Evolutionary conservation across 2,329 filamentous ascomycete species (phyloP).

Genomic region (Cladosporium sp.): DNA sequence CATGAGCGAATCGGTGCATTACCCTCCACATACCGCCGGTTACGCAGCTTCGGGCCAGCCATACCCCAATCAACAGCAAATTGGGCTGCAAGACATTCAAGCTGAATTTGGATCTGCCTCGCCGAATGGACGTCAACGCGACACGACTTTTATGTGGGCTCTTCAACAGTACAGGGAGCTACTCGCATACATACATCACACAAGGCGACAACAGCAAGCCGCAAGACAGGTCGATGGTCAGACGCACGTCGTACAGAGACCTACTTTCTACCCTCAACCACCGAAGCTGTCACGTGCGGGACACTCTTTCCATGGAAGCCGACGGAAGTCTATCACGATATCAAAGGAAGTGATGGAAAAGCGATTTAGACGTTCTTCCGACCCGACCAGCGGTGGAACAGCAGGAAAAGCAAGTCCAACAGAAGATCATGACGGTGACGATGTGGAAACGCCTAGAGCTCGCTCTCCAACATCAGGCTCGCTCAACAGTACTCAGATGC

Average conservation of each 20-base stretch:
- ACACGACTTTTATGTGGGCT: constrained; percentile 44
- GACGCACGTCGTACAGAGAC: constrained; percentile 44
- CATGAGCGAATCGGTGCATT: not conserved
- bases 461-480: constrained; percentile 17
- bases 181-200: constrained; percentile 45
- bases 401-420: not conserved
- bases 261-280: constrained; percentile 59
- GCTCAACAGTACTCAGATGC: not conserved
- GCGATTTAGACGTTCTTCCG: constrained; percentile 10
- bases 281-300: constrained; percentile 54
- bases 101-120: constrained; percentile 40
- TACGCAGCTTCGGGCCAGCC: not conserved
- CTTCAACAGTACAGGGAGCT: constrained; percentile 47
- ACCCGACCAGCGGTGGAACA: constrained; percentile 4
- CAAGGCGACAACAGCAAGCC: constrained; percentile 37
- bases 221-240: constrained; percentile 36
- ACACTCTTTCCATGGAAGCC: constrained; percentile 31
- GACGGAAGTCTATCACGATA: constrained; percentile 8
- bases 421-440: constrained; percentile 5
- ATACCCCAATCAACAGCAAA: constrained; percentile 1
- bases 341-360: constrained; percentile 10
- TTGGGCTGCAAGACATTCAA: not conserved
- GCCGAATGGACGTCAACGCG: constrained; percentile 39
- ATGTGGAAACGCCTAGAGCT: constrained; percentile 16
- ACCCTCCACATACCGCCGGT: not conserved